Base-by-base conservation (phyloP, 2,329 filamentous ascomycete genomes). In the Zymoseptoria crescenta region DNA sequence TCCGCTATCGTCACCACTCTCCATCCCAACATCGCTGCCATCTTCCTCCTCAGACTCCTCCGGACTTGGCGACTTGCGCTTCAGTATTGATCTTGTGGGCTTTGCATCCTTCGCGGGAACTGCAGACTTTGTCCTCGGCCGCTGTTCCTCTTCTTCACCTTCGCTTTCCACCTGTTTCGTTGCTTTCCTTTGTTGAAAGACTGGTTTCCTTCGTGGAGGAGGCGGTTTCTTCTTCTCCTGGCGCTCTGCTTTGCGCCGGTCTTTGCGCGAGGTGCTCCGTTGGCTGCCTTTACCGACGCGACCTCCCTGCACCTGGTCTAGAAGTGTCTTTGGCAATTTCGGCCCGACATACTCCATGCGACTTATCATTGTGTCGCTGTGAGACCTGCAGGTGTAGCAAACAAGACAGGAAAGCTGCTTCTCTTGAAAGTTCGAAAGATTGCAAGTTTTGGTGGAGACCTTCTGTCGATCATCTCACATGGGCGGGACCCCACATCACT, bases 231-330 rank as follows among this genome's bases (percentile, higher is more conserved):
- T 87, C 72, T 85, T 88, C 66, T 83, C 78, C 21, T 78, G 75
- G 57, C 88, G 80, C 66, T 88, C 83, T 16, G 81, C 81, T 70
- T 86, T 89, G 58, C 88, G 81, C 59, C 83, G 80, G 56, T 72
- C 69, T 59, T 74, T 74, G 19, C 73, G 66, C 8, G 65, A 59
- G n/a, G 51, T 8, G 56, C 59, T 27, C 65, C 65, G 30, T 56
- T 63, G 52, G 16, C 61, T 59, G 55, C 59, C 55, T 51, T 64
- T 67, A 53, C 49, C 62, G 56, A 59, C 64, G 62, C 60, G 62
- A 54, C 56, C 63, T 6, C 62, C 66, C 9, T 67, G 64, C 48
- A 81, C 67, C 64, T 79, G 74, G 52, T 77, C 76, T 4, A 77
- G 70, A 21, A 81, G 69, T 54, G 74, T 69, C 57, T 73, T 74